These are phyloP conservation scores for Chytriomyces sp. DNA, from an alignment of 192 early-diverging fungal genomes.

Conservation along the genomic window DNA sequence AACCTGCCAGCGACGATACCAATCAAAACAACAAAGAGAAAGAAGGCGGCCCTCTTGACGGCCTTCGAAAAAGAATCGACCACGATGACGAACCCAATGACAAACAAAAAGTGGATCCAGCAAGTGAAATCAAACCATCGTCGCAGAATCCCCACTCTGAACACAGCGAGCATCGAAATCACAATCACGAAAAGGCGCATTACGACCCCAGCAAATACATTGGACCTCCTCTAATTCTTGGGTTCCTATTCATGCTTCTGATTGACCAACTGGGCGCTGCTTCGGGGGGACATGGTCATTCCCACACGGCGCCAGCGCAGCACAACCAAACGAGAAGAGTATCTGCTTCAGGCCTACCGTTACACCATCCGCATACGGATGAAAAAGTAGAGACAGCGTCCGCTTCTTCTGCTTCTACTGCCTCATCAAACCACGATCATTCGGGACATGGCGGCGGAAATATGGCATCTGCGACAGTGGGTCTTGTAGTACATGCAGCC, in stretches of 20 bases:
- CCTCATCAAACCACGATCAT: not conserved
- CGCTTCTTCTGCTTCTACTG: not conserved
- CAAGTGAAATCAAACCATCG: not conserved
- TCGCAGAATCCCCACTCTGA: not conserved
- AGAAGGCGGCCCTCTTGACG: not conserved
- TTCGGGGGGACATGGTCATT: conserved; percentile 22
- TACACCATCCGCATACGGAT: conserved; percentile 26
- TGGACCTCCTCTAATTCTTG: conserved; percentile 78
- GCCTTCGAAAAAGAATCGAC: not conserved
- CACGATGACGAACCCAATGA: not conserved
- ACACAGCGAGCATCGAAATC: conserved; percentile 4
- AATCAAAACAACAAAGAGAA: not conserved
- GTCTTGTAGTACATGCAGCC: conserved; percentile 93
- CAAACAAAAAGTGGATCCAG: not conserved
- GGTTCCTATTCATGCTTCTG: conserved; percentile 89
- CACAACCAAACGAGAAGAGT: conserved; percentile 13
- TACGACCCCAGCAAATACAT: conserved; percentile 64
- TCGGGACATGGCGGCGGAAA: not conserved
- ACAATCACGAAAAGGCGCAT: conserved; percentile 31
- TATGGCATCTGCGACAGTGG: conserved; percentile 71
- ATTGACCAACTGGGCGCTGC: conserved; percentile 73
- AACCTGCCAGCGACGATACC: not conserved
- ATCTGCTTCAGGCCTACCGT: not conserved
- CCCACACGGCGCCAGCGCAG: conserved; percentile 35
- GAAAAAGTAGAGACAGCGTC: conserved; percentile 6